Base-by-base conservation (phyloP, 2,329 filamentous ascomycete genomes). In the Cladosporium velox region DNA sequence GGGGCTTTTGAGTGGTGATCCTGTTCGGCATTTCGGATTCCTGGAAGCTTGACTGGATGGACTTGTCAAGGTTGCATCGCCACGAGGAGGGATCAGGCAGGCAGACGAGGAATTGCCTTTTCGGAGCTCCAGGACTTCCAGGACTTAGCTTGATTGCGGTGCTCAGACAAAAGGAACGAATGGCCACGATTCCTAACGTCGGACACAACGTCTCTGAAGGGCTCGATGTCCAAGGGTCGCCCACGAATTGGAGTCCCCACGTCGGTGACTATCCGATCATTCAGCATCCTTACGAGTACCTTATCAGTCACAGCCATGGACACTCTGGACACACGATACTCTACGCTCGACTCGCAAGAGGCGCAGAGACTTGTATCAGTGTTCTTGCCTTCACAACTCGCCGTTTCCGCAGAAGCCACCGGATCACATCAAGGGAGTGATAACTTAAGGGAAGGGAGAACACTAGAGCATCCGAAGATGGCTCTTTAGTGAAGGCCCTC, bases 1-100 rank as follows among this genome's bases (percentile, higher is more conserved):
- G 59, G 59, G 10, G 59, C 41, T 8, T 61, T 61, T 49, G 59
- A 61, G 59, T 61, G 59, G 59, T 61, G 18, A 24, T 24, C 24
- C 24, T 24, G 24, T 24, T 24, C 24, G 24, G 24, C 24, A 24
- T 24, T 24, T 24, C 24, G 24, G 38, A n/a, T 15, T 44, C 38
- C 21, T 10, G 6, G 35, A 4, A 35, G 1, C 32, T 35, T 14
- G 34, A 35, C 34, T 35, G 11, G 34, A 14, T 4, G 34, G 12
- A 14, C 2, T 35, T 35, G 12, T 32, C 34, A 35, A 14, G 34
- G 34, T 5, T 41, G 15, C 15, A 41, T 41, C 15, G 15, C 11
- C 14, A 4, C 6, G 15, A 41, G 5, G 3, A 10, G 6, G 28
- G 28, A 6, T 30, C 28, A 6, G 3, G 38, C 28, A 6, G 3